A percentile compares a stretch with the other conserved stretches of the same genome.
Evolutionary conservation across 768 basidiomycete genomes (phyloP).

Genomic region (Sporobolomyces roseus): DNA sequence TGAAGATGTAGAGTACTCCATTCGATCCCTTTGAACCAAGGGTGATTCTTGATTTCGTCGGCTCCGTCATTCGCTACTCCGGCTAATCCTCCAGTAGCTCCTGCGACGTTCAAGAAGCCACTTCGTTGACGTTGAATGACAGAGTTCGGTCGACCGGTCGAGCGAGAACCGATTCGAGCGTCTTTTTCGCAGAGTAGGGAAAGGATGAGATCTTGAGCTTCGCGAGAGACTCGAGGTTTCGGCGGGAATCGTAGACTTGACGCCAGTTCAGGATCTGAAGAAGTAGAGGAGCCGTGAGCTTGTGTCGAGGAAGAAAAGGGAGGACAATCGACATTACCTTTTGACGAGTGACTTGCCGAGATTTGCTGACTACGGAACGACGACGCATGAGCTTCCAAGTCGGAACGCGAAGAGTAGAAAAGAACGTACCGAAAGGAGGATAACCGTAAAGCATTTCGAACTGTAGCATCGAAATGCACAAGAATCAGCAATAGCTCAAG

Average conservation of each 20-base stretch:
- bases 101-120: constrained; percentile 59
- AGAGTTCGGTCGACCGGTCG: constrained; percentile 69
- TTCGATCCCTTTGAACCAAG: constrained; percentile 87
- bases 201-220: constrained; percentile 81
- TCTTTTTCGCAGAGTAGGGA: constrained; percentile 90
- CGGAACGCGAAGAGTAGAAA: neutral
- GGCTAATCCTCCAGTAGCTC: constrained; percentile 32
- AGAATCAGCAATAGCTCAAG: neutral
- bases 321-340: constrained; percentile 51
- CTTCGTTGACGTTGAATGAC: constrained; percentile 70
- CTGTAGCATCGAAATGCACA: neutral
- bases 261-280: constrained; percentile 84
- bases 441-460: constrained; percentile 57
- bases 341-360: constrained; percentile 88
- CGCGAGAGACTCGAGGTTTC: constrained; percentile 75
- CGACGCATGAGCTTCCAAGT: neutral
- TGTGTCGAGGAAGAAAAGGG: neutral
- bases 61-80: constrained; percentile 62
- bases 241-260: constrained; percentile 77
- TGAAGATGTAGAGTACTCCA: constrained; percentile 80
- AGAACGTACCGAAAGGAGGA: constrained; percentile 65
- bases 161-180: constrained; percentile 77
- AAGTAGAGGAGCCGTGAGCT: neutral
- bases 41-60: constrained; percentile 82
- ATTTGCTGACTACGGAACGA: constrained; percentile 65